Evolutionary conservation across 352 stramenopile species (phyloP).

Genomic region (Phytophthora citrophthora): DNA sequence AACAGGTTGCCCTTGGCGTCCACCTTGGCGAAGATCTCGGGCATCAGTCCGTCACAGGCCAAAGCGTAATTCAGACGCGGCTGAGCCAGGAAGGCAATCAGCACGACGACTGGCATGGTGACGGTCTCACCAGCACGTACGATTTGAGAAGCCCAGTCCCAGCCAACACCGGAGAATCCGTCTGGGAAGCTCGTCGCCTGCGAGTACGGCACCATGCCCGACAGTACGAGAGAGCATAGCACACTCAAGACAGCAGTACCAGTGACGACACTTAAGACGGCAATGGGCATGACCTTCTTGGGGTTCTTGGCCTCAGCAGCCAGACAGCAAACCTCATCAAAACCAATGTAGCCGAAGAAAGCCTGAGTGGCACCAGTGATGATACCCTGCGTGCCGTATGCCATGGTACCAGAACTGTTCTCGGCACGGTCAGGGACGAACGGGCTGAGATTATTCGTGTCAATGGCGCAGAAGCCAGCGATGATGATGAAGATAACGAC

Average conservation of each 20-base stretch:
- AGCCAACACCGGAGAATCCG: conserved; percentile 31
- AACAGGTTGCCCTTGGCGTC: conserved; percentile 70
- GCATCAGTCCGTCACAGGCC: conserved; percentile 90
- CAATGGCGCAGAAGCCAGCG: conserved; percentile 77
- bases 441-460: conserved; percentile 75
- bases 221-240: conserved; percentile 77
- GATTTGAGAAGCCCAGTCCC: conserved; percentile 34
- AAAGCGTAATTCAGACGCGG: conserved; percentile 90
- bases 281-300: conserved; percentile 76
- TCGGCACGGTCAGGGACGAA: conserved; percentile 52
- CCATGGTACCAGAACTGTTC: conserved; percentile 30
- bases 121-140: conserved; percentile 46
- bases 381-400: conserved; percentile 67
- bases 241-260: conserved; percentile 66
- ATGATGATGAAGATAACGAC: conserved; percentile 91
- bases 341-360: conserved; percentile 95
- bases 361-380: conserved; percentile 84
- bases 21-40: conserved; percentile 79
- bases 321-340: conserved; percentile 94
- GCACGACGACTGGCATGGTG: conserved; percentile 90
- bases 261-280: conserved; percentile 81
- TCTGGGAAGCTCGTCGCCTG: conserved; percentile 40
- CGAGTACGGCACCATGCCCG: conserved; percentile 64
- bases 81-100: conserved; percentile 91
- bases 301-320: conserved; percentile 80